Base-by-base conservation (phyloP, 768 basidiomycete genomes). In the Vishniacozyma victoriae region DNA sequence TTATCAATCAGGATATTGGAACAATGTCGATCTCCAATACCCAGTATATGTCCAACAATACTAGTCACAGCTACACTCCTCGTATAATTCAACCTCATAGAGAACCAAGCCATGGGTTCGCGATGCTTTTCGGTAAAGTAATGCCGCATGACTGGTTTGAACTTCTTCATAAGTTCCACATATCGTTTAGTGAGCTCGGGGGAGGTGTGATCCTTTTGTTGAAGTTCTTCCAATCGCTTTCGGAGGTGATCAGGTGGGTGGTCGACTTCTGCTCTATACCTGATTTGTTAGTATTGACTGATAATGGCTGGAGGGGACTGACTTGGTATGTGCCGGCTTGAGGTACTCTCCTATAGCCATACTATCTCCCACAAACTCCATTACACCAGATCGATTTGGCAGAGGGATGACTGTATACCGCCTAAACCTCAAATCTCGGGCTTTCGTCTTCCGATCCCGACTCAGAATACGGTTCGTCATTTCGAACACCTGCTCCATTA, bases 401-500 rank as follows among this genome's bases (percentile, higher is more conserved):
- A 99, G 77, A 0, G 93, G 91, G 15, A 97, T 76, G 45, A 97
- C 87, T 52, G 83, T 89, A 73, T 97, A 99, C 7, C 81, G 84
- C 16, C 90, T 79, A 46, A 95, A 81, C 35, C 76, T 75, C 19
- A 99, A 76, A 33, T 80, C 74, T 9, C 95, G 82, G 44, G 79
- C 78, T 43, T 78, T 77, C 0, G 91, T 90, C 59, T 86, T 82
- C 25, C 82, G 77, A 68, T 99, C 90, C 15, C 76, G 76, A 2
- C 63, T 63, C 14, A 99, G 78, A 1, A 96, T 78, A 7, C 78
- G 72, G 55, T 97, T 96, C 47, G 91, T 85, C 16, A 97, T 77
- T 16, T 81, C 81, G 62, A 99, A 99, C 2, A 95, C 89, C 72
- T 99, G 95, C 63, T 96, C 89, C 92, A 99, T 96, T 44, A 97